Evolutionary conservation across 169 alveolate genomes (phyloP).

Genomic region (Plasmodium sp.): DNA sequence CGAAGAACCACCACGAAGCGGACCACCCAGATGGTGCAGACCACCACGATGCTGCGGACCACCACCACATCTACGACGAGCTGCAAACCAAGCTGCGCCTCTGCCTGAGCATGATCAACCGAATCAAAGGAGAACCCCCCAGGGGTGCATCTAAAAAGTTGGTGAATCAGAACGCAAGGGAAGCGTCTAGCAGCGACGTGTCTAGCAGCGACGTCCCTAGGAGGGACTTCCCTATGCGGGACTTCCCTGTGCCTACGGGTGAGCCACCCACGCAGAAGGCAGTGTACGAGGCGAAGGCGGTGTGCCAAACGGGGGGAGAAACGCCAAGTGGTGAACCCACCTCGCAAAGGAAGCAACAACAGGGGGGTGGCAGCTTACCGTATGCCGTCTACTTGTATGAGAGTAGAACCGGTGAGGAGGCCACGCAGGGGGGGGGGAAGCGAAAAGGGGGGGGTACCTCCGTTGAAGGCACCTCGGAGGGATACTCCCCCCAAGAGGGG

Average conservation of each 20-base stretch:
- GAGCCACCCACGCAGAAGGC: background rate
- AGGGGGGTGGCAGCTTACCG: background rate
- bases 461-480: background rate
- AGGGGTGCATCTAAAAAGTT: background rate
- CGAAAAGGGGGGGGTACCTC: background rate
- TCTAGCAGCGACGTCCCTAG: no score
- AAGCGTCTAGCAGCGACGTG: background rate
- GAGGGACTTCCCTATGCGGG: background rate
- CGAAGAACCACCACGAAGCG: background rate
- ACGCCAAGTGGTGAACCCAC: background rate
- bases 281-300: background rate
- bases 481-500: background rate
- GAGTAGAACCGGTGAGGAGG: background rate
- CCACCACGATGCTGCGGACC: background rate
- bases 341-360: background rate
- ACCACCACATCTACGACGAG: background rate
- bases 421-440: background rate
- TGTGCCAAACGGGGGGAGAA: background rate
- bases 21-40: background rate
- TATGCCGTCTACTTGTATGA: background rate
- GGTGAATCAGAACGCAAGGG: background rate
- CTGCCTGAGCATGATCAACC: background rate
- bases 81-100: background rate
- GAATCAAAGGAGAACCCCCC: background rate
- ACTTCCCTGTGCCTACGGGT: background rate